Evolutionary conservation across 306 rosid genomes (phyloP).

Genomic region (Rosa lucieae): DNA sequence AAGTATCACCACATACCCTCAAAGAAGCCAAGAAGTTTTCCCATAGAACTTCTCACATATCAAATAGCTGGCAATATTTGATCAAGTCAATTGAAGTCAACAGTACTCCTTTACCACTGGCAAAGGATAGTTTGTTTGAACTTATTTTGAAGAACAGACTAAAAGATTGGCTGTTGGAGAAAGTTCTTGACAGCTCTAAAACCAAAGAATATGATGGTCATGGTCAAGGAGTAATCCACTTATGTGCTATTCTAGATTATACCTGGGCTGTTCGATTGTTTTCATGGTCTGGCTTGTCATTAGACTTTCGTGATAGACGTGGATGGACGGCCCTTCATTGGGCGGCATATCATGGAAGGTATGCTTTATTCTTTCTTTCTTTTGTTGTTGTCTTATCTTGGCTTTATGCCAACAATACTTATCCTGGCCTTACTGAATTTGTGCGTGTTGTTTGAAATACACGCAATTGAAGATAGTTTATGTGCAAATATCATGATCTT

Average conservation of each 20-base stretch:
- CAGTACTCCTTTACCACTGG: conserved; percentile 52
- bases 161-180: conserved; percentile 88
- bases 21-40: conserved; percentile 70
- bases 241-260: conserved; percentile 85
- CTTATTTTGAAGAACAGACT: conserved; percentile 63
- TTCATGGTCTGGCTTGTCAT: conserved; percentile 78
- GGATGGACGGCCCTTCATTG: conserved; percentile 99
- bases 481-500: not conserved
- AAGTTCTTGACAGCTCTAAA: conserved; percentile 56
- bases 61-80: conserved; percentile 57
- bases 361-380: not conserved
- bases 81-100: conserved; percentile 51
- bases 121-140: conserved; percentile 61
- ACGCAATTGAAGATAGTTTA: not conserved
- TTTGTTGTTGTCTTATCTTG: not conserved
- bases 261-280: conserved; percentile 79
- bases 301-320: conserved; percentile 82
- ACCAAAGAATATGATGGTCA: conserved; percentile 63
- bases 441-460: conserved; percentile 20
- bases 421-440: conserved; percentile 16
- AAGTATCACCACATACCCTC: conserved; percentile 46
- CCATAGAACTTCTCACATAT: conserved; percentile 50
- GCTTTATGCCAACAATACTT: not conserved
- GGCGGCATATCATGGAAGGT: conserved; percentile 95
- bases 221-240: conserved; percentile 92